phyloP scores from a whole-genome alignment of 2,329 filamentous ascomycete genomes.

The Colletotrichum sansevieriae region DNA sequence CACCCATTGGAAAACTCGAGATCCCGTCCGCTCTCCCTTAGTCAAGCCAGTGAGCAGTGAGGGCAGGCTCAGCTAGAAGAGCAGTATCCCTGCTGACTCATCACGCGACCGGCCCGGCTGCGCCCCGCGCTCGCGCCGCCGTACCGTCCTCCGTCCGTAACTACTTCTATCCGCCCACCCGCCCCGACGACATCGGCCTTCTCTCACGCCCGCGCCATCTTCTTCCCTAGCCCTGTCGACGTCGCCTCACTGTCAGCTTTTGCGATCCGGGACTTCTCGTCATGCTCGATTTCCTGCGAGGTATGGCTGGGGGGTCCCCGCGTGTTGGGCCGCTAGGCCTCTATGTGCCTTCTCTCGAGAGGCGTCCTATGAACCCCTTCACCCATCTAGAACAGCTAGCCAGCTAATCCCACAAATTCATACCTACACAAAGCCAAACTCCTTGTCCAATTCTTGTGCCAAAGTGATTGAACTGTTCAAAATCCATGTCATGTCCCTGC shows the following conservation, averaged over 20 bases:
- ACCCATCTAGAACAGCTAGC: too few relatives aligned
- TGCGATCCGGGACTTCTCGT: too few relatives aligned
- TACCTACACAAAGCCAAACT: too few relatives aligned
- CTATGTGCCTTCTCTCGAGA: too few relatives aligned
- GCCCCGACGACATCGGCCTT: neutral
- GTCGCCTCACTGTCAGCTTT: neutral
- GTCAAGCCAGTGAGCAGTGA: neutral
- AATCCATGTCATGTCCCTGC: neutral
- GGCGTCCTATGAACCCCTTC: too few relatives aligned
- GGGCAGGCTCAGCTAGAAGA: neutral
- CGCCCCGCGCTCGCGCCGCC: neutral
- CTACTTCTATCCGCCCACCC: constrained; percentile 7
- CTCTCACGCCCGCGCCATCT: neutral
- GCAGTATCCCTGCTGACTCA: constrained; percentile 5
- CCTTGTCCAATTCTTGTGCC: constrained; percentile 7
- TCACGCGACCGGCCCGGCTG: neutral
- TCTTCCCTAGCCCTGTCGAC: constrained; percentile 1
- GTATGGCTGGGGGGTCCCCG: too few relatives aligned
- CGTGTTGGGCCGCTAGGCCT: too few relatives aligned
- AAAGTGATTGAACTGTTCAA: constrained; percentile 11
- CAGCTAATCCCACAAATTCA: too few relatives aligned
- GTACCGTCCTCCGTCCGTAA: neutral
- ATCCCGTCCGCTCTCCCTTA: too few relatives aligned
- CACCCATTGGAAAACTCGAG: too few relatives aligned
- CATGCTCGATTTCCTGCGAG: too few relatives aligned